Percentiles rank a stretch among this genome's conserved stretches.
Conservation (phyloP, 208 protist species). For the Leptomonas seymouri region DNA sequence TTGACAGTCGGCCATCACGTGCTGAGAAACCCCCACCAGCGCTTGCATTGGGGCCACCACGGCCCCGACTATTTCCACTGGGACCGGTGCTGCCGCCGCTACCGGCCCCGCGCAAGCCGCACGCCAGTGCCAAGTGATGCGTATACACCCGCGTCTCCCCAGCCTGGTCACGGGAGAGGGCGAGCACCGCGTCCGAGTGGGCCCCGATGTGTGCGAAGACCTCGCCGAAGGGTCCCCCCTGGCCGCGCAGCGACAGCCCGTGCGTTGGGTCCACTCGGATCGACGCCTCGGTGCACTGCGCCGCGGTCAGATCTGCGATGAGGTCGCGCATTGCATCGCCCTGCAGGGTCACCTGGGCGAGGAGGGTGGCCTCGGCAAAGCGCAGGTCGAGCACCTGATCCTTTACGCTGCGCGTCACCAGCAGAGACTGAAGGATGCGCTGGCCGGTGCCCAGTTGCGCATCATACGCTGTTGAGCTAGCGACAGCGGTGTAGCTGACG, state of each 20-base stretch:
- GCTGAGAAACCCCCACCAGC: constrained; percentile 1
- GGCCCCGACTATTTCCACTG: constrained; percentile 5
- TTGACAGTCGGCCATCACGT: constrained; percentile 65
- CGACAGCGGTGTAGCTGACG: neutral
- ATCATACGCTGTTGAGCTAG: neutral
- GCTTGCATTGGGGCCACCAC: neutral
- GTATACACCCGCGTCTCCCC: constrained; percentile 62
- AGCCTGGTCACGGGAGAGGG: constrained; percentile 20
- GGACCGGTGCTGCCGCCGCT: constrained; percentile 7
- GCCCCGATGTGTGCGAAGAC: constrained; percentile 47
- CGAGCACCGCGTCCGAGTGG: constrained; percentile 50
- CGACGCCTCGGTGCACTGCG: constrained; percentile 60
- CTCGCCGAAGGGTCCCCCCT: constrained; percentile 58
- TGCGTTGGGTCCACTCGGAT: constrained; percentile 38
- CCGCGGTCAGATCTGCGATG: constrained; percentile 58
- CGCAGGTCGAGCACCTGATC: constrained; percentile 67
- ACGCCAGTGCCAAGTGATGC: constrained; percentile 68
- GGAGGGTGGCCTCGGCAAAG: constrained; percentile 50
- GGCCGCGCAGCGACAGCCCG: constrained; percentile 57
- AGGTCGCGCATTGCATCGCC: constrained; percentile 62
- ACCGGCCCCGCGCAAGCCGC: constrained; percentile 35
- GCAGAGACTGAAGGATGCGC: constrained; percentile 57
- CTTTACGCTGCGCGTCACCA: constrained; percentile 65
- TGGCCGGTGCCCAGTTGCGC: constrained; percentile 4
- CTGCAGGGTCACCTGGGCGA: constrained; percentile 51